Evolutionary conservation across 208 protist species (phyloP), one percentile per base, ranked within the genome.

Genomic region (Crithidia bombi): DNA sequence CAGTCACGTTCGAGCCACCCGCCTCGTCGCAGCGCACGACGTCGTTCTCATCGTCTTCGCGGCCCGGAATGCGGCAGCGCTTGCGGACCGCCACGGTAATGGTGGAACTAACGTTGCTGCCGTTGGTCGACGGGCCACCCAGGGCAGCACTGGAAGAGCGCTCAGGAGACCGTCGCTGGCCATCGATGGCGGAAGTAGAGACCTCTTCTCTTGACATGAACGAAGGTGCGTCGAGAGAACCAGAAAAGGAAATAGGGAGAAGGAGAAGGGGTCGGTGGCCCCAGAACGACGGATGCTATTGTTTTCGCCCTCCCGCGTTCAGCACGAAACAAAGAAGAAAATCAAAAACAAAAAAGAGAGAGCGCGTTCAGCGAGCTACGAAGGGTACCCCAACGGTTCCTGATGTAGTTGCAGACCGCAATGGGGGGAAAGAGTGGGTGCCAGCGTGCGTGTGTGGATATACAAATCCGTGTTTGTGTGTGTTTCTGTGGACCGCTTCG

Each of bases 1-100:
- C 86, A 5, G 66, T 74, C 64, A 72, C 73, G 23, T 61, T 62
- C 21, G 65, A 17, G 11, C 50, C 56, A 54, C 69, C 64, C 21
- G 69, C 58, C 50, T 75, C 72, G 7, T 75, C 61, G 57, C 90
- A 94, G 36, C 85, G 75, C 46, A 96, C 78, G 9, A 97, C 77
- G 56, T 97, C 92, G 47, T 83, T 90, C 52, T 95, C 79, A 5
- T 82, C 82, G 9, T 79, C 75, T 66, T 95, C 83, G 38, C 79
- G 74, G 3, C 52, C 41, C 5, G 50, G 19, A 21, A 91, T 88
- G 55, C 90, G 82, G 14, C 85, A 87, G 14, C 93, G 67, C 82
- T 97, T 97, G 23, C 92, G 86, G 12, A 97, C 82, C 3, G 78
- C 87, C 21, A 97, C 92, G 2, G 56, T 50, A 64, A 97, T 97